Evolutionary conservation across 73 alveolate species (phyloP).

Genomic region (Breviolum minutum): DNA sequence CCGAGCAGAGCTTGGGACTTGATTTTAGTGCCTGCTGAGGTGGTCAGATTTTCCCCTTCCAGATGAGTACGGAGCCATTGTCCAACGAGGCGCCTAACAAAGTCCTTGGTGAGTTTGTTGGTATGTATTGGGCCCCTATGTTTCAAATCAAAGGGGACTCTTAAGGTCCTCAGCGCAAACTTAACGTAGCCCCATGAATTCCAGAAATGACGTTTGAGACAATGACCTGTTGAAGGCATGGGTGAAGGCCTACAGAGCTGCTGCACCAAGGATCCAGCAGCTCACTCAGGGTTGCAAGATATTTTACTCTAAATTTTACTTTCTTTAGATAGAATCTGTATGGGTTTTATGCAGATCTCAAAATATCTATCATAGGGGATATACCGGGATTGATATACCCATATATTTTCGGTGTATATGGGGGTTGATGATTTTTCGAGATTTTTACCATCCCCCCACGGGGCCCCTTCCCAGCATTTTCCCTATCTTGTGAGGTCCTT

Average conservation of each 20-base stretch:
- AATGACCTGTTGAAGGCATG: slow-evolving; percentile 25
- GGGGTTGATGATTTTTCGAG: not conserved
- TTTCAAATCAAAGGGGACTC: not conserved
- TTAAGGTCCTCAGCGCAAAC: too few species aligned
- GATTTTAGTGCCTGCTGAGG: not conserved
- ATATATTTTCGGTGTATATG: too few species aligned
- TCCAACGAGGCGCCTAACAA: slow-evolving; percentile 65
- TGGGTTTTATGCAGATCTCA: not conserved
- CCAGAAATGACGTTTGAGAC: not conserved
- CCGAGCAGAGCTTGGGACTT: not conserved
- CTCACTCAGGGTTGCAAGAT: not conserved
- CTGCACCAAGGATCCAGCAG: slow-evolving; percentile 82
- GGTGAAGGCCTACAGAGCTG: slow-evolving; percentile 74
- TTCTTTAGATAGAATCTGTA: too few species aligned
- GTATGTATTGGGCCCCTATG: not conserved
- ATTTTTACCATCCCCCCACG: not conserved
- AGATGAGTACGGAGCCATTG: slow-evolving; percentile 72
- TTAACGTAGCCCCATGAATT: not conserved
- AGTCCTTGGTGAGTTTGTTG: not conserved
- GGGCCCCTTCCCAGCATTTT: not conserved
- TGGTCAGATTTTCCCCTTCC: slow-evolving; percentile 79
- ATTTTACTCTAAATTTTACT: too few species aligned
- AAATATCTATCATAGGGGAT: not conserved
- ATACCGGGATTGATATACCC: too few species aligned
- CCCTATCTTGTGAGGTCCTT: slow-evolving; percentile 64